These are phyloP conservation scores for Colletotrichum gigasporum DNA, from an alignment of 2,329 filamentous ascomycete species.

Conservation along the genomic window DNA sequence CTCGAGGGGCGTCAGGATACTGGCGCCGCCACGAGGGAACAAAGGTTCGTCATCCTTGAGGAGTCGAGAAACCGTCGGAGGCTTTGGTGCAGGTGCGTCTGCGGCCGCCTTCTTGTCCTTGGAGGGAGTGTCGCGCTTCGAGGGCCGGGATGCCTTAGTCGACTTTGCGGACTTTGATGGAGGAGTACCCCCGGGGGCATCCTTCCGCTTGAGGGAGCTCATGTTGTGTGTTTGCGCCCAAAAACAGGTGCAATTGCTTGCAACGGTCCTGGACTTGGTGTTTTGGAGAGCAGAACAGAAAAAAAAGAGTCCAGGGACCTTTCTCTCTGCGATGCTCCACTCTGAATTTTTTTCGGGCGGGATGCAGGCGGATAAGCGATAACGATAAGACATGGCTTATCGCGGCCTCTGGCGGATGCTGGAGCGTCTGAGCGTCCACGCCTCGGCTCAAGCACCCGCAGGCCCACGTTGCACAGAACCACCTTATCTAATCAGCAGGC, in stretches of 20 bases:
- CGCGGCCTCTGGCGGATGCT: background rate
- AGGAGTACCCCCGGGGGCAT: constrained; percentile 61
- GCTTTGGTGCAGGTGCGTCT: constrained; percentile 40
- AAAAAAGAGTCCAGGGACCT: constrained; percentile 18
- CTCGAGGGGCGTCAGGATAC: constrained; percentile 89
- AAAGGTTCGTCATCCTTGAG: constrained; percentile 83
- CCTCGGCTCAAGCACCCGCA: background rate
- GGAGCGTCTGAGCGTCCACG: background rate
- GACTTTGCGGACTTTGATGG: constrained; percentile 59
- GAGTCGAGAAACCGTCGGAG: constrained; percentile 51
- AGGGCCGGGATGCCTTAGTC: constrained; percentile 55
- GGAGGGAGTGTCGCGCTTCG: constrained; percentile 52
- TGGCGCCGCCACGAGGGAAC: constrained; percentile 93
- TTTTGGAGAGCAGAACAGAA: constrained; percentile 11
- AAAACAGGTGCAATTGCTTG: constrained; percentile 29
- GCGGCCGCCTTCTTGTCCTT: constrained; percentile 44
- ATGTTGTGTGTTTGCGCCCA: constrained; percentile 48
- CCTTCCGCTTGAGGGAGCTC: constrained; percentile 68
- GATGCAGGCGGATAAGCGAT: constrained; percentile 22
- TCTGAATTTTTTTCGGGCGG: constrained; percentile 26
- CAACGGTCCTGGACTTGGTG: constrained; percentile 24
- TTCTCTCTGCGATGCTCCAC: constrained; percentile 27
- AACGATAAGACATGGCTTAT: constrained; percentile 24
- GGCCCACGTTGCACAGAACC: background rate
- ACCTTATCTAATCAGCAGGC: constrained; percentile 20